phyloP scores from a whole-genome alignment of 495 filamentous ascomycete genomes.

The Haplographium delicatum region DNA sequence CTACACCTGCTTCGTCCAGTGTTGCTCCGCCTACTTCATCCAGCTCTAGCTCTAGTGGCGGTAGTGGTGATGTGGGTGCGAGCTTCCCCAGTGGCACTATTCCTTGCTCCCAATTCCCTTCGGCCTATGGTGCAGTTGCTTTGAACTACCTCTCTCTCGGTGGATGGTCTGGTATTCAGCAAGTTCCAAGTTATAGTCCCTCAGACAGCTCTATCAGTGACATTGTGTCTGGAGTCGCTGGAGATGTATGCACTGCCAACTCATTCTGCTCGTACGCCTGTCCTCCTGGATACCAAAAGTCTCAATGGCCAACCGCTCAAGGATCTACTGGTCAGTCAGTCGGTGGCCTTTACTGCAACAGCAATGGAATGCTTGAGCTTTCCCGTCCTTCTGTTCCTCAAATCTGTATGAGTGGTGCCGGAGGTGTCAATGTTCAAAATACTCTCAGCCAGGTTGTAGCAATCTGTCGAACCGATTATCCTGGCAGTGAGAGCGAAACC shows the following conservation, averaged over 20 bases:
- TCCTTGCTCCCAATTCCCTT: constrained; percentile 70
- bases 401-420: constrained; percentile 72
- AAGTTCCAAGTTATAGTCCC: constrained; percentile 32
- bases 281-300: constrained; percentile 85
- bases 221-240: constrained; percentile 59
- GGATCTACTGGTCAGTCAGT: constrained; percentile 80
- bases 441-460: constrained; percentile 57
- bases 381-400: constrained; percentile 61
- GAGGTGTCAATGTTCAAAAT: constrained; percentile 69
- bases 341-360: constrained; percentile 80
- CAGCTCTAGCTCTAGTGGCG: neutral
- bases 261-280: constrained; percentile 91
- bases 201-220: constrained; percentile 37
- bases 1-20: neutral
- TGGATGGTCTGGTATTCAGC: constrained; percentile 81
- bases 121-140: constrained; percentile 72
- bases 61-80: constrained; percentile 44
- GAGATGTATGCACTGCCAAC: constrained; percentile 54
- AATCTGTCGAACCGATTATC: constrained; percentile 95
- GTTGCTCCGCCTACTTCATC: constrained; percentile 2
- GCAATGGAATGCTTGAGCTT: constrained; percentile 66
- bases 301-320: constrained; percentile 82
- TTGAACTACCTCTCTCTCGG: constrained; percentile 61
- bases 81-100: constrained; percentile 74
- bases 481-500: constrained; percentile 79